Conservation (phyloP, 2,329 filamentous ascomycete genomes). For the Ophiostoma piceae region DNA sequence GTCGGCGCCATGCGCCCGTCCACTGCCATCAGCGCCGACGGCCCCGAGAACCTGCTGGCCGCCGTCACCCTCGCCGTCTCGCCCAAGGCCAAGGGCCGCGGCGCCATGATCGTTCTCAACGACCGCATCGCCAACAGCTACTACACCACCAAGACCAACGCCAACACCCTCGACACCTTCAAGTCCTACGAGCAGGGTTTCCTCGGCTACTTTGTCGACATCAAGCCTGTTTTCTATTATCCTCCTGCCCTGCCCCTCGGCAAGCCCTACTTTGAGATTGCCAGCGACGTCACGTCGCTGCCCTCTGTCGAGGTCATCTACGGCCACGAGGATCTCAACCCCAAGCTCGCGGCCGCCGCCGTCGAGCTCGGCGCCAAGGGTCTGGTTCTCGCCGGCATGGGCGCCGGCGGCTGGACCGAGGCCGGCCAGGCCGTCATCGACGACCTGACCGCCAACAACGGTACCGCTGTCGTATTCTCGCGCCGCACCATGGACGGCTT, state of each 20-base stretch:
- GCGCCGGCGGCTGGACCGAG: constrained; percentile 12
- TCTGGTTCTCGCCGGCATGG: constrained; percentile 6
- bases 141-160: constrained; percentile 57
- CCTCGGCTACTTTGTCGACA: constrained; percentile 54
- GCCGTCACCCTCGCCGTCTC: constrained; percentile 52
- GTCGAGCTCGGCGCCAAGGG: constrained; percentile 59
- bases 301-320: constrained; percentile 54
- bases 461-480: constrained; percentile 11
- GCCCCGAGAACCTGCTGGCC: constrained; percentile 55
- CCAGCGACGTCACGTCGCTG: constrained; percentile 34
- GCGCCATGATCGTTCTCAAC: constrained; percentile 57
- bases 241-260: constrained; percentile 45
- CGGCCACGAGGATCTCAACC: constrained; percentile 42
- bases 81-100: constrained; percentile 43
- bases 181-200: constrained; percentile 52
- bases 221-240: constrained; percentile 57
- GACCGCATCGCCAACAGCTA: constrained; percentile 56
- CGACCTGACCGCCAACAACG: constrained; percentile 5
- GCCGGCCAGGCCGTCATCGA: constrained; percentile 12
- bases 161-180: constrained; percentile 60
- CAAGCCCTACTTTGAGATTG: constrained; percentile 42
- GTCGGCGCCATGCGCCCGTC: constrained; percentile 60
- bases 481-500: constrained; percentile 16
- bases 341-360: constrained; percentile 51
- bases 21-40: constrained; percentile 58